Percentiles rank a stretch among this genome's conserved stretches.
These are phyloP conservation scores for Coemansia sp. DNA, from an alignment of 192 early-diverging fungal genomes.

Conservation along the genomic window DNA sequence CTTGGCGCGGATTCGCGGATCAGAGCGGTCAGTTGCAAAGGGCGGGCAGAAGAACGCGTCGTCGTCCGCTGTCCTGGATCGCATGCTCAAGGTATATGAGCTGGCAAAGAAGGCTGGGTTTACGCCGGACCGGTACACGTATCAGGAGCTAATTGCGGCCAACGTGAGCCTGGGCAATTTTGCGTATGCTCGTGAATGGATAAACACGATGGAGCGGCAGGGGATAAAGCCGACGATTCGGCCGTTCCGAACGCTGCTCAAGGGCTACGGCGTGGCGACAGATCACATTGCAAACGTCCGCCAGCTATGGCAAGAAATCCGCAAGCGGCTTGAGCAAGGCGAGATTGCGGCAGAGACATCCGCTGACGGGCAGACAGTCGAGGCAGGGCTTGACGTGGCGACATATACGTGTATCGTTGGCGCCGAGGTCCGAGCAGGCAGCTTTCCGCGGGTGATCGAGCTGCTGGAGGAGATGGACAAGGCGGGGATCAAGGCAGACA, in stretches of 20 bases:
- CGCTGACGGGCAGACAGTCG: no score
- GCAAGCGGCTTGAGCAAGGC: slow-evolving; percentile 3
- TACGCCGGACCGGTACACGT: slow-evolving; percentile 28
- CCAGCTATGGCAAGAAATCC: slow-evolving; percentile 29
- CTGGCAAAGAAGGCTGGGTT: slow-evolving; percentile 4
- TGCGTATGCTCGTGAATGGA: slow-evolving; percentile 18
- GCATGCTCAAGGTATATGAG: slow-evolving; percentile 24
- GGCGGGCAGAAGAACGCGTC: not conserved
- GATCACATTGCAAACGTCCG: slow-evolving; percentile 32
- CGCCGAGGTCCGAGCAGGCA: slow-evolving; percentile 30
- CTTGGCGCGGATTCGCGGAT: slow-evolving; percentile 17
- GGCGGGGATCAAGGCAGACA: slow-evolving; percentile 19
- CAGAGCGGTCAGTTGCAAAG: not conserved
- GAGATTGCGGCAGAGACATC: slow-evolving; percentile 8
- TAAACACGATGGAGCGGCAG: slow-evolving; percentile 18
- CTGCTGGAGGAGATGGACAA: slow-evolving; percentile 32
- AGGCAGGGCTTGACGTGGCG: slow-evolving; percentile 10
- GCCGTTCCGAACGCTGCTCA: slow-evolving; percentile 39
- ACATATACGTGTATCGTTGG: slow-evolving; percentile 34
- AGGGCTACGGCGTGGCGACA: slow-evolving; percentile 22
- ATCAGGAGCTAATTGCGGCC: slow-evolving; percentile 37
- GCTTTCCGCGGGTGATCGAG: slow-evolving; percentile 12
- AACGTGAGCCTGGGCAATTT: slow-evolving; percentile 30
- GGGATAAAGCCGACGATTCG: slow-evolving; percentile 24
- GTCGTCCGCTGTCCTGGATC: slow-evolving; percentile 10